A percentile compares a stretch with the other conserved stretches of the same genome.
Evolutionary conservation across 1,284 basidiomycete species (phyloP).

Genomic region (Rhizopogon parksii): DNA sequence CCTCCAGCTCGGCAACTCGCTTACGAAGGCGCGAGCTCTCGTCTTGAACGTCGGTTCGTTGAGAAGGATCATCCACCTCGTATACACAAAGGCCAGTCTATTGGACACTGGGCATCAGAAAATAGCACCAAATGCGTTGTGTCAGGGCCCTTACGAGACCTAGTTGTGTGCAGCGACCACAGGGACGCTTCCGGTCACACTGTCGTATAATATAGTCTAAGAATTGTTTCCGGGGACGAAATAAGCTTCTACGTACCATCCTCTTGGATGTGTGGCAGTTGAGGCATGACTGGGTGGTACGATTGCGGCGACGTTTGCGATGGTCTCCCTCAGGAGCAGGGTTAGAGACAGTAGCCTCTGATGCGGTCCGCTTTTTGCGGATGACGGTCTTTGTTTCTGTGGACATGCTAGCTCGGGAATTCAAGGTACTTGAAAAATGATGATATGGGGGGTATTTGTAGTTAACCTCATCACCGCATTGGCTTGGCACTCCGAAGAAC

Average conservation of each 20-base stretch:
- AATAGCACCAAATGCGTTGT: neutral
- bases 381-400: constrained; percentile 20
- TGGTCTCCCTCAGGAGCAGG: constrained; percentile 35
- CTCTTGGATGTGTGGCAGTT: constrained; percentile 75
- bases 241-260: constrained; percentile 48
- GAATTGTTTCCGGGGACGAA: neutral
- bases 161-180: constrained; percentile 67
- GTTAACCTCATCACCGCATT: constrained; percentile 4
- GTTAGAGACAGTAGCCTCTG: constrained; percentile 14
- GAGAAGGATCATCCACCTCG: constrained; percentile 72
- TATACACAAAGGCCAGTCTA: constrained; percentile 80
- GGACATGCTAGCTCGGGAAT: constrained; percentile 17
- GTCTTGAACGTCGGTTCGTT: constrained; percentile 45
- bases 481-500: constrained; percentile 20
- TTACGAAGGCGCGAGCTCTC: constrained; percentile 63
- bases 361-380: constrained; percentile 23
- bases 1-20: constrained; percentile 76
- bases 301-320: constrained; percentile 53
- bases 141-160: constrained; percentile 44
- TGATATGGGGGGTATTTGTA: constrained; percentile 11
- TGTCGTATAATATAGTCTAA: constrained; percentile 20
- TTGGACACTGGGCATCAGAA: constrained; percentile 4
- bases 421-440: constrained; percentile 4
- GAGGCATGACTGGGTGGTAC: constrained; percentile 60
- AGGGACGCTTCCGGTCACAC: constrained; percentile 70